A percentile compares a stretch with the other conserved stretches of the same genome.
Evolutionary conservation across 2,329 filamentous ascomycete genomes (phyloP).

Genomic region (Byssochlamys sp.): DNA sequence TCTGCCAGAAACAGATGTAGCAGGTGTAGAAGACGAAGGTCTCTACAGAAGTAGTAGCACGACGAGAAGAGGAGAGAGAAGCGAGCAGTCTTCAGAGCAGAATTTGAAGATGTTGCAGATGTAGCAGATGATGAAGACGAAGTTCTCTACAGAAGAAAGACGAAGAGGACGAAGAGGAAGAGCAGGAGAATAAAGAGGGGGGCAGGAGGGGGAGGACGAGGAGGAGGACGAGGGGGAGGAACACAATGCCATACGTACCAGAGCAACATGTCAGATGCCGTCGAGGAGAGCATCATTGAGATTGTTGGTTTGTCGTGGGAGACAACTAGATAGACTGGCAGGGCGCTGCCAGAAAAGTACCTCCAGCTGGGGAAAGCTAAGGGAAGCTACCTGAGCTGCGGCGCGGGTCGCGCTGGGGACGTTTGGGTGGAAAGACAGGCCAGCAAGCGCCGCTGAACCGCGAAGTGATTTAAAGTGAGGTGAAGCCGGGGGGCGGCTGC

Average conservation of each 20-base stretch:
- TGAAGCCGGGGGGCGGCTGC: background rate
- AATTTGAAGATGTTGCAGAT: background rate
- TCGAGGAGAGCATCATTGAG: background rate
- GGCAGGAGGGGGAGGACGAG: constrained; percentile 1
- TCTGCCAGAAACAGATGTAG: no score
- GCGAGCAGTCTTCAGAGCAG: background rate
- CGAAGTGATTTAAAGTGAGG: background rate
- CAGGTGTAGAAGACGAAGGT: no score
- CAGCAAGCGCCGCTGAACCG: background rate
- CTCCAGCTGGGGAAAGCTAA: background rate
- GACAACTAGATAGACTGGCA: background rate
- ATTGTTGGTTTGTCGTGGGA: background rate
- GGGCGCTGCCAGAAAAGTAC: background rate
- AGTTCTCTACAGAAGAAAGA: background rate
- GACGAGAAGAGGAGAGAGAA: background rate
- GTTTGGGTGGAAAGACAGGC: background rate
- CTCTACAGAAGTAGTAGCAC: no score
- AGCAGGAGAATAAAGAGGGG: background rate
- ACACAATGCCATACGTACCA: background rate
- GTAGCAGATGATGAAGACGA: no score
- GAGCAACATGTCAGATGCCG: background rate
- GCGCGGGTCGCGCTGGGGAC: background rate
- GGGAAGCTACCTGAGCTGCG: background rate
- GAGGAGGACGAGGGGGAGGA: constrained; percentile 1
- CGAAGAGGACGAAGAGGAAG: background rate